phyloP scores from a whole-genome alignment of 345 rosid genomes.

The Rhizophora apiculata region DNA sequence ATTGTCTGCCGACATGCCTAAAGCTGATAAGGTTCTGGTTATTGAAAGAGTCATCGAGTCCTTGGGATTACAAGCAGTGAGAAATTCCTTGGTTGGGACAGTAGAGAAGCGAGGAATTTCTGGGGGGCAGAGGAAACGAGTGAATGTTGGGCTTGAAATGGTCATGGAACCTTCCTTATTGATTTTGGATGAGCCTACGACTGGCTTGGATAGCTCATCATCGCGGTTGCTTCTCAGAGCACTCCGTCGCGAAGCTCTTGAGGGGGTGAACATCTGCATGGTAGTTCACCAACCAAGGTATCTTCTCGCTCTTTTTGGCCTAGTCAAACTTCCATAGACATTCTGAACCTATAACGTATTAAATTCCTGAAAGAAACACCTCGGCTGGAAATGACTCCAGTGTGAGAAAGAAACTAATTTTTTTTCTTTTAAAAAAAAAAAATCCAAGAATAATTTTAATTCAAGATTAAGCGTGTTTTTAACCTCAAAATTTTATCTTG shows the following conservation, averaged over 20 bases:
- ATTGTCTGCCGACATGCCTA: constrained; percentile 69
- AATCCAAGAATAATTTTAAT: not conserved
- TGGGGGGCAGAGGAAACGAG: constrained; percentile 94
- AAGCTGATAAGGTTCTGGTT: constrained; percentile 79
- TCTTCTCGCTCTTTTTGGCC: constrained; percentile 5
- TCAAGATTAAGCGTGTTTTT: too few species aligned
- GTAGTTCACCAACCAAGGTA: constrained; percentile 95
- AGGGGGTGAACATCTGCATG: constrained; percentile 88
- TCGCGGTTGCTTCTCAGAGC: constrained; percentile 79
- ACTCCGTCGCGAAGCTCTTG: constrained; percentile 82
- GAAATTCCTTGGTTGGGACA: constrained; percentile 89
- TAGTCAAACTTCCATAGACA: not conserved
- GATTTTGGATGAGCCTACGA: constrained; percentile 88
- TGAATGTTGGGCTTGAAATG: constrained; percentile 89
- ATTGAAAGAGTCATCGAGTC: constrained; percentile 90
- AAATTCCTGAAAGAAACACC: not conserved
- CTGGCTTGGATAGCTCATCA: constrained; percentile 89
- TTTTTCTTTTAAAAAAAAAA: not conserved
- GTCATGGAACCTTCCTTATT: constrained; percentile 94
- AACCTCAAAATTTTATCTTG: too few species aligned
- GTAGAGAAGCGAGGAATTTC: constrained; percentile 88
- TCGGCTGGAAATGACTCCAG: not conserved
- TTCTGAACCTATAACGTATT: not conserved
- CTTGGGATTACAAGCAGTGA: constrained; percentile 71
- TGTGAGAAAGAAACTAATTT: not conserved